Conservation (phyloP, 352 stramenopile species). For the Phytophthora cryptogea region DNA sequence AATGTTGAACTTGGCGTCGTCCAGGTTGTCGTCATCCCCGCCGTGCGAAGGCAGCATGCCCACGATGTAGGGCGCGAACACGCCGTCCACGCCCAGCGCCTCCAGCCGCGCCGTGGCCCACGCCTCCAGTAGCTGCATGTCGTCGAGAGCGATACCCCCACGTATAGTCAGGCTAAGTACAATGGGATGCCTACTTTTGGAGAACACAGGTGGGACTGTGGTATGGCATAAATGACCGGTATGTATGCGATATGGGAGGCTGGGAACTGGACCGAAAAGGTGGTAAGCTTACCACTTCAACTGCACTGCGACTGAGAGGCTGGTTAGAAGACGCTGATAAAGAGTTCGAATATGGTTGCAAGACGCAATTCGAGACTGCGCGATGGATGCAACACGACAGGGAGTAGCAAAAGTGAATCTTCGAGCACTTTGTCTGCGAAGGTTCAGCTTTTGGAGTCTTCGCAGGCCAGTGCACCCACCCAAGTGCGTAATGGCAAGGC, state of each 20-base stretch:
- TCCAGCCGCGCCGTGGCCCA: constrained; percentile 74
- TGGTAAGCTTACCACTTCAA: constrained; percentile 2
- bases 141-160: neutral
- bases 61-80: constrained; percentile 86
- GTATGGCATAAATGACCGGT: neutral
- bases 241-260: neutral
- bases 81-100: constrained; percentile 74
- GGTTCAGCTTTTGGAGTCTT: too few relatives aligned
- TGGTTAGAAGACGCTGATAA: too few relatives aligned
- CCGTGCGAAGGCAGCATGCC: constrained; percentile 59
- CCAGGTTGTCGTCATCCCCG: constrained; percentile 48
- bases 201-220: neutral
- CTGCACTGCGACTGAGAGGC: neutral
- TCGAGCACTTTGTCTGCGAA: too few relatives aligned
- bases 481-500: too few relatives aligned
- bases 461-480: too few relatives aligned
- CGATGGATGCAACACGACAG: too few relatives aligned
- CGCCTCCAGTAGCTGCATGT: constrained; percentile 57
- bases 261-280: neutral
- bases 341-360: too few relatives aligned
- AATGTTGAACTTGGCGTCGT: constrained; percentile 73
- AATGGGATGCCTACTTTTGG: constrained; percentile 9
- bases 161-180: constrained; percentile 8
- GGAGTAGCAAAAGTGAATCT: too few relatives aligned
- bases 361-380: too few relatives aligned